Conservation (phyloP, 2,329 filamentous ascomycete genomes). For the Emmonsiellopsis sp. region DNA sequence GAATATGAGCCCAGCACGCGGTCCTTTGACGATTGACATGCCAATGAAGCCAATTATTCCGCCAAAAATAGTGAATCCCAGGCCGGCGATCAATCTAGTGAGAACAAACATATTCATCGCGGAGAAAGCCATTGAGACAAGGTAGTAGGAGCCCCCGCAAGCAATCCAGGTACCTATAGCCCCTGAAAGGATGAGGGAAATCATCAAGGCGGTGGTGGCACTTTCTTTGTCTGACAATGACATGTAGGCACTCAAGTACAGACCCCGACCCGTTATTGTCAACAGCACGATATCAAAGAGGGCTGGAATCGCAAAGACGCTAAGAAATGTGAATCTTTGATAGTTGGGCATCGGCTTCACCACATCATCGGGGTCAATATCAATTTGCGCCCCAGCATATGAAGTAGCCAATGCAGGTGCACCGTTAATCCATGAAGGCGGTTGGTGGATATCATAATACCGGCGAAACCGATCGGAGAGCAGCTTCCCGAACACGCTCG, state of each 20-base stretch:
- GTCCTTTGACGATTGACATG: constrained; percentile 38
- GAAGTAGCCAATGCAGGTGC: constrained; percentile 41
- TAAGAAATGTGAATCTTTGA: constrained; percentile 47
- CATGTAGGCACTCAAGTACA: constrained; percentile 54
- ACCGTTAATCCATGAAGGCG: constrained; percentile 42
- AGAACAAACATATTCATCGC: constrained; percentile 47
- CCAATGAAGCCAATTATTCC: constrained; percentile 44
- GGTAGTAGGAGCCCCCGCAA: constrained; percentile 53
- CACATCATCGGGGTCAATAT: constrained; percentile 41
- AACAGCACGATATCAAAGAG: constrained; percentile 52
- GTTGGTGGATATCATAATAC: constrained; percentile 38
- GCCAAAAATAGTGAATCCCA: constrained; percentile 42
- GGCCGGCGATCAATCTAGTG: constrained; percentile 42
- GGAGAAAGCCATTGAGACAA: constrained; percentile 47
- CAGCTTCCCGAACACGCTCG: constrained; percentile 39
- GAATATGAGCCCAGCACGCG: constrained; percentile 45
- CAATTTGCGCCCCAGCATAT: constrained; percentile 44
- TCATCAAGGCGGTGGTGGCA: constrained; percentile 50
- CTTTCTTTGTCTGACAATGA: constrained; percentile 37
- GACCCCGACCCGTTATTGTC: constrained; percentile 49
- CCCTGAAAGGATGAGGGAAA: constrained; percentile 49
- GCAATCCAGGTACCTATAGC: constrained; percentile 56
- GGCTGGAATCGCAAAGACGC: constrained; percentile 54
- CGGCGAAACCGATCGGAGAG: constrained; percentile 33
- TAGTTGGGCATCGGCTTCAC: constrained; percentile 36